A percentile compares a stretch with the other conserved stretches of the same genome.
These are phyloP conservation scores for Claviceps sorghi DNA, from an alignment of 2,329 filamentous ascomycete genomes.

Conservation along the genomic window DNA sequence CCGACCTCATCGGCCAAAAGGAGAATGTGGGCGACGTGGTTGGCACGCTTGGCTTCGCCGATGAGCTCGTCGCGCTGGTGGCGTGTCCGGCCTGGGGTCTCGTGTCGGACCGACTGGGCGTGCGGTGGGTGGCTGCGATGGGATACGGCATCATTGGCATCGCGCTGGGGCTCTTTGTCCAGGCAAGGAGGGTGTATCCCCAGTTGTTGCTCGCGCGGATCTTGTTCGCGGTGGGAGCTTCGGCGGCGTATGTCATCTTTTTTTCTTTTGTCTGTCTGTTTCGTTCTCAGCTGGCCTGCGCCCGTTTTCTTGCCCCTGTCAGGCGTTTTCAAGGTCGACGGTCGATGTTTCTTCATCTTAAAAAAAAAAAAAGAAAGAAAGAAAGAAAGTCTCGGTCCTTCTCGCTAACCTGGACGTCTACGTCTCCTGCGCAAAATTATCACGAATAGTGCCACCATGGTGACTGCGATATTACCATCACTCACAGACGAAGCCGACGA, in stretches of 20 bases:
- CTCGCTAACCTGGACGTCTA: background rate
- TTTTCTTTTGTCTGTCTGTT: background rate
- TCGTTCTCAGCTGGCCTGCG: too few relatives aligned
- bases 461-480: conserved; percentile 79
- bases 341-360: background rate
- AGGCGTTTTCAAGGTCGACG: too few relatives aligned
- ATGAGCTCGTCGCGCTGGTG: conserved; percentile 68
- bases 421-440: background rate
- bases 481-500: conserved; percentile 37
- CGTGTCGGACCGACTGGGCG: conserved; percentile 61
- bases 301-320: too few relatives aligned
- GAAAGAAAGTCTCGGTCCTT: background rate
- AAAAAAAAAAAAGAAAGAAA: background rate
- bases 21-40: conserved; percentile 64
- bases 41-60: conserved; percentile 71
- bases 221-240: conserved; percentile 79
- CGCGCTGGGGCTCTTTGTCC: conserved; percentile 66
- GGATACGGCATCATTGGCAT: conserved; percentile 74
- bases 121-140: conserved; percentile 55
- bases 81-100: conserved; percentile 72
- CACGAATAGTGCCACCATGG: conserved; percentile 62
- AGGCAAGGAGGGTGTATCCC: conserved; percentile 76
- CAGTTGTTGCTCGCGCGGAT: conserved; percentile 72
- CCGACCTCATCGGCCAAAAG: conserved; percentile 63
- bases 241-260: conserved; percentile 51